These are phyloP conservation scores for Helotiales sp. DNA, from an alignment of 2,329 filamentous ascomycete species.

Conservation along the genomic window DNA sequence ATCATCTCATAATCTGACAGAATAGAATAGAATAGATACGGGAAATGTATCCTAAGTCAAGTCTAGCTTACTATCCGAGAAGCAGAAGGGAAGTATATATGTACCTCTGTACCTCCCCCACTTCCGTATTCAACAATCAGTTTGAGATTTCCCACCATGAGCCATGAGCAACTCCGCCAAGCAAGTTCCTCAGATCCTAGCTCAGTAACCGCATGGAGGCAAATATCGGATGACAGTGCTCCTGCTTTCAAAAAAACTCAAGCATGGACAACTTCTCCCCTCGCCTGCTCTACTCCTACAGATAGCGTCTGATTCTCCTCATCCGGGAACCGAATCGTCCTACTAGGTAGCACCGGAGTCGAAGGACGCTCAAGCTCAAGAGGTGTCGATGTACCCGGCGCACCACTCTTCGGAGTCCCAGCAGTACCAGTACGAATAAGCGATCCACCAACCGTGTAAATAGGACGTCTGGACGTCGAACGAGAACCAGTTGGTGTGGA, in stretches of 20 bases:
- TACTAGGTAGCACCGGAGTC: slow-evolving; percentile 23
- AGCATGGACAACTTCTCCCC: neutral
- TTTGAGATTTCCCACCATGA: too few species aligned
- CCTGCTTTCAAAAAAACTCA: neutral
- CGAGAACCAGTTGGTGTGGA: slow-evolving; percentile 9
- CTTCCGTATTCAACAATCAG: neutral
- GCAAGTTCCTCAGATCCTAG: too few species aligned
- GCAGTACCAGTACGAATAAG: slow-evolving; percentile 19
- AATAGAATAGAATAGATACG: too few species aligned
- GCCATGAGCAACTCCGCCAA: too few species aligned
- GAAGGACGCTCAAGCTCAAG: slow-evolving; percentile 4
- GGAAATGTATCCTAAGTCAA: too few species aligned
- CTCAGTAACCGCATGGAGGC: too few species aligned
- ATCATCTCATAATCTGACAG: too few species aligned
- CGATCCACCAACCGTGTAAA: slow-evolving; percentile 44
- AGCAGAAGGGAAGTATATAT: neutral
- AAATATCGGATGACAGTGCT: too few species aligned
- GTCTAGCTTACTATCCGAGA: too few species aligned
- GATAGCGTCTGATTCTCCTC: slow-evolving; percentile 36
- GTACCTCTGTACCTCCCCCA: slow-evolving; percentile 7
- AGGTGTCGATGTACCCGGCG: neutral
- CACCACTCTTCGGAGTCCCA: neutral
- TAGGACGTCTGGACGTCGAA: slow-evolving; percentile 24
- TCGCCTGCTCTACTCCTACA: neutral
- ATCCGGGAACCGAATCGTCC: slow-evolving; percentile 48